Percentiles rank a stretch among this genome's conserved stretches.
Conservation (phyloP, 805 yeast genomes). For the Kazachstania bromeliacearum region DNA sequence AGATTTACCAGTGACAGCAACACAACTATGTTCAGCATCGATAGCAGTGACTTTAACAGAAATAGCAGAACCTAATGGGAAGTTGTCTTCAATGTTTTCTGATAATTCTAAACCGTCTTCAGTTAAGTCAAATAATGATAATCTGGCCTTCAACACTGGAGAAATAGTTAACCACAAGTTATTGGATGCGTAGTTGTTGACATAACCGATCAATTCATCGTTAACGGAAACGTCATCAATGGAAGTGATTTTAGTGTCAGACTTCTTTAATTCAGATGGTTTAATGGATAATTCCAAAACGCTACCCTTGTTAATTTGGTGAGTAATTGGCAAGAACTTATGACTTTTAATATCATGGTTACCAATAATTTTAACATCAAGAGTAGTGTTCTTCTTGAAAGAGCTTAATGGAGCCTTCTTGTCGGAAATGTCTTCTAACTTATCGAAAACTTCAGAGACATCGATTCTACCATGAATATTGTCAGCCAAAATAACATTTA, state of each 20-base stretch:
- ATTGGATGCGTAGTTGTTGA: conserved; percentile 55
- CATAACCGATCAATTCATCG: conserved; percentile 45
- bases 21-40: conserved; percentile 45
- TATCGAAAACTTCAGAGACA: conserved; percentile 56
- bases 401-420: conserved; percentile 46
- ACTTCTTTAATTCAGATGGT: conserved; percentile 30
- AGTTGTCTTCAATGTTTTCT: conserved; percentile 42
- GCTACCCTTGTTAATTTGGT: conserved; percentile 43
- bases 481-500: conserved; percentile 68
- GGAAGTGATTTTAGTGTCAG: conserved; percentile 26
- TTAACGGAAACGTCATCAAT: conserved; percentile 42
- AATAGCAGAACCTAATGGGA: conserved; percentile 67
- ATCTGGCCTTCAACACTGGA: conserved; percentile 57
- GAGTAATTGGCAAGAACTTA: conserved; percentile 56
- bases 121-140: conserved; percentile 55
- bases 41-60: conserved; percentile 44
- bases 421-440: conserved; percentile 46
- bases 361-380: conserved; percentile 66
- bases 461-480: conserved; percentile 74
- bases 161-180: conserved; percentile 60
- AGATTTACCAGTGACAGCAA: conserved; percentile 42
- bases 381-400: conserved; percentile 47
- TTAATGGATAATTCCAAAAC: conserved; percentile 58
- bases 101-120: conserved; percentile 40
- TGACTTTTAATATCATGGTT: conserved; percentile 63